These are phyloP conservation scores for Arachis monticola DNA, from an alignment of 331 rosid species.

Conservation along the genomic window DNA sequence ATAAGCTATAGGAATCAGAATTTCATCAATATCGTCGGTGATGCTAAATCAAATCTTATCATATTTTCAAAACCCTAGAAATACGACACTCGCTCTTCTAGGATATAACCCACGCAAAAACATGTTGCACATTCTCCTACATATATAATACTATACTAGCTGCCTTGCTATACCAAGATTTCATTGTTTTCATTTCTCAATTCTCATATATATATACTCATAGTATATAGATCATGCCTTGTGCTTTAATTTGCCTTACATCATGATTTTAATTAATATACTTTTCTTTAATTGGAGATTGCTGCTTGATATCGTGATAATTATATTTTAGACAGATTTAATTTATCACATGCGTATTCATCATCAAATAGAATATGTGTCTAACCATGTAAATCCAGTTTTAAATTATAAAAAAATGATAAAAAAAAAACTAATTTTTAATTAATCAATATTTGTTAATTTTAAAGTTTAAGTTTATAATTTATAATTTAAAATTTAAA, in stretches of 20 bases:
- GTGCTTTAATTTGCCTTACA: slow-evolving; percentile 29
- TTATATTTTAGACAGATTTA: no score
- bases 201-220: slow-evolving; percentile 5
- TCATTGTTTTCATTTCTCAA: background rate
- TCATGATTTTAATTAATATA: background rate
- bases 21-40: background rate
- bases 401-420: no score
- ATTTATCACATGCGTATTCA: no score
- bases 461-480: no score
- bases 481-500: no score
- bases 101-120: slow-evolving; percentile 32
- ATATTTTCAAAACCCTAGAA: slow-evolving; percentile 44
- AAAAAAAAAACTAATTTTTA: no score
- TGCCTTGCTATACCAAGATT: background rate
- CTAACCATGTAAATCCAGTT: no score
- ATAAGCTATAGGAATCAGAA: slow-evolving; percentile 39
- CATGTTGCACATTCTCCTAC: background rate
- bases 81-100: slow-evolving; percentile 34
- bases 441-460: no score
- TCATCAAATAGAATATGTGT: no score
- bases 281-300: no score
- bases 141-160: background rate
- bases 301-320: no score
- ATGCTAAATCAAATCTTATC: slow-evolving; percentile 33
- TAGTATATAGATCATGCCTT: background rate